These are phyloP conservation scores for Aspergillus uvarum DNA, from an alignment of 2,329 filamentous ascomycete genomes.

Conservation along the genomic window DNA sequence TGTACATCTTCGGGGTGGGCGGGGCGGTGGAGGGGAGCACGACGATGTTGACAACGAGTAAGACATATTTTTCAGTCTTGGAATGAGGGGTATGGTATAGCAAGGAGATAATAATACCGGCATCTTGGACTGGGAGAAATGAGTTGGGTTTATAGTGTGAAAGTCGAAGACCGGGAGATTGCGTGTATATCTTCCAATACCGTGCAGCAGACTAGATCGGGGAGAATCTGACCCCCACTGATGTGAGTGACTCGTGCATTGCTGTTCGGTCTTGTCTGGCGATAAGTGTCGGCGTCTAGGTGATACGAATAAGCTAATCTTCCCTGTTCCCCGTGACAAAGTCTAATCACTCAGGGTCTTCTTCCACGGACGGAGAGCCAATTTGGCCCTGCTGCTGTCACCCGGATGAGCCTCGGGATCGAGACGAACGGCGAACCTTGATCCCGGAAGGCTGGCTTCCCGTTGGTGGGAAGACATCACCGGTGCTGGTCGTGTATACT, in stretches of 20 bases:
- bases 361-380: neutral
- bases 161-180: neutral
- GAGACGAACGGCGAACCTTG: neutral
- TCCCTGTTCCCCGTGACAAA: neutral
- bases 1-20: neutral
- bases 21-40: neutral
- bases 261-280: neutral
- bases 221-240: neutral
- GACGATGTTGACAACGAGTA: too few relatives aligned
- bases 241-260: neutral
- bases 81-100: neutral
- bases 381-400: neutral
- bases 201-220: neutral
- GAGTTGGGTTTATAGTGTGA: neutral
- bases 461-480: neutral
- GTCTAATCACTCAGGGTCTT: neutral
- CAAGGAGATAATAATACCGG: neutral
- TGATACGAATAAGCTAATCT: neutral
- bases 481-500: neutral
- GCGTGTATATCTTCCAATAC: neutral
- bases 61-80: neutral
- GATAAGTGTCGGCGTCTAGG: neutral
- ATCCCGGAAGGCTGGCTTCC: neutral
- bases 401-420: neutral
- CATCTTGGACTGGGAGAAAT: neutral